These are phyloP conservation scores for Rosa persica DNA, from an alignment of 306 rosid genomes.

Conservation along the genomic window DNA sequence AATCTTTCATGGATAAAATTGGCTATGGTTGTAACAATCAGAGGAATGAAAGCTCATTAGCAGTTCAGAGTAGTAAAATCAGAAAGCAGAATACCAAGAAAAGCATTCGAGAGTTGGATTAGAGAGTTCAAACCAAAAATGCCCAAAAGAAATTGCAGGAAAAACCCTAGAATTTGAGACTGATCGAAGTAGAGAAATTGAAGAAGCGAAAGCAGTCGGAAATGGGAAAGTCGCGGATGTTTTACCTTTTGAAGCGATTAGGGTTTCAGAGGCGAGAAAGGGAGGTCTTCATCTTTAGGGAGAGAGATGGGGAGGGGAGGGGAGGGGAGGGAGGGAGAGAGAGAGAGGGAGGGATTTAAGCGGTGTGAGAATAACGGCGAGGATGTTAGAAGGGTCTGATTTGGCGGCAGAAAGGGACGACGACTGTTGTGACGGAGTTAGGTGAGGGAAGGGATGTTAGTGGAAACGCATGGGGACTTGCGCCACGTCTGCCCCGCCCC, in stretches of 20 bases:
- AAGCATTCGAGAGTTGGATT: not conserved
- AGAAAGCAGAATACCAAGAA: not conserved
- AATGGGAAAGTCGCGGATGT: not conserved
- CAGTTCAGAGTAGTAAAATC: not conserved
- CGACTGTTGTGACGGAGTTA: constrained; percentile 6
- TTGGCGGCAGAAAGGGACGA: constrained; percentile 7
- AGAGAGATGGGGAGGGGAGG: not conserved
- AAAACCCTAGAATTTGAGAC: not conserved
- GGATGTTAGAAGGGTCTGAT: not conserved
- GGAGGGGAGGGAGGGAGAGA: not conserved
- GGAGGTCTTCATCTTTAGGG: constrained; percentile 1
- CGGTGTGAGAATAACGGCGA: constrained; percentile 11
- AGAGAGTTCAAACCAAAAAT: not conserved
- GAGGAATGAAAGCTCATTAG: not conserved
- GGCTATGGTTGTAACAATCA: not conserved
- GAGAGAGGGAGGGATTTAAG: not conserved
- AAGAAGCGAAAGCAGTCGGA: not conserved
- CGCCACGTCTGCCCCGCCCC: not conserved
- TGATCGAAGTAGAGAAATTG: not conserved
- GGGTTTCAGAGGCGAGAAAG: constrained; percentile 12
- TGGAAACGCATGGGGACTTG: not conserved
- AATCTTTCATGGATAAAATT: not conserved
- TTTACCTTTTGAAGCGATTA: not conserved
- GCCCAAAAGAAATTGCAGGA: not conserved
- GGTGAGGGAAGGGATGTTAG: not conserved